Evolutionary conservation across 805 yeast genomes (phyloP), one percentile per base, ranked within the genome.

Genomic region (Pichia cephalocereana): DNA sequence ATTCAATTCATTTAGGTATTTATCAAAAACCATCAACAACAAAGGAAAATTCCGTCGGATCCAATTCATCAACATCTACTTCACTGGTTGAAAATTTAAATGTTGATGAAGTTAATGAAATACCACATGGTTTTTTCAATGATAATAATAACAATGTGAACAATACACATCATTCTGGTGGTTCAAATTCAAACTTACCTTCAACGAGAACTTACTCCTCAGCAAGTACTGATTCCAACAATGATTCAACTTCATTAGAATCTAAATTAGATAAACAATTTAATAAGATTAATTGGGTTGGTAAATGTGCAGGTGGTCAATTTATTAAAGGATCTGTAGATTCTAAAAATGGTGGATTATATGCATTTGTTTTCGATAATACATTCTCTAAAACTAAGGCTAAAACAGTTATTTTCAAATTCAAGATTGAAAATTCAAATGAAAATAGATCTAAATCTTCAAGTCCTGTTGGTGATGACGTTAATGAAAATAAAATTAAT

Each of bases 361-460:
- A 77, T 65, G 97, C 96, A 0, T 86, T 91, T 62, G 83, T 93
- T 27, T 84, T 91, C 60, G 98, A 91, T 66, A 91, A 91, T 67
- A 84, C 96, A 0, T 87, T 89, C 57, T 83, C 96, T 32, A 88
- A 86, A 59, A 86, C 83, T 32, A 83, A 82, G 23, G 81, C 88
- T 43, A 93, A 91, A 64, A 87, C 84, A 51, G 80, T 91, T 1
- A 70, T 81, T 48, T 89, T 89, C 64, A 76, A 81, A 47, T 76
- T 44, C 28, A 32, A 32, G n/a, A 14, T 44, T 8, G 23, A 37
- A 37, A 37, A 2, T 17, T 17, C 23, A 17, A 17, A 34, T 34
- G 6, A 15, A 10, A 15, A 15, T 6, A 7, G 9, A 14, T 34
- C 37, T 10, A 15, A 14, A 14, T 34, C 37, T 6, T 15, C 37